Conservation (phyloP, 306 rosid genomes). For the Coriaria nepalensis region DNA sequence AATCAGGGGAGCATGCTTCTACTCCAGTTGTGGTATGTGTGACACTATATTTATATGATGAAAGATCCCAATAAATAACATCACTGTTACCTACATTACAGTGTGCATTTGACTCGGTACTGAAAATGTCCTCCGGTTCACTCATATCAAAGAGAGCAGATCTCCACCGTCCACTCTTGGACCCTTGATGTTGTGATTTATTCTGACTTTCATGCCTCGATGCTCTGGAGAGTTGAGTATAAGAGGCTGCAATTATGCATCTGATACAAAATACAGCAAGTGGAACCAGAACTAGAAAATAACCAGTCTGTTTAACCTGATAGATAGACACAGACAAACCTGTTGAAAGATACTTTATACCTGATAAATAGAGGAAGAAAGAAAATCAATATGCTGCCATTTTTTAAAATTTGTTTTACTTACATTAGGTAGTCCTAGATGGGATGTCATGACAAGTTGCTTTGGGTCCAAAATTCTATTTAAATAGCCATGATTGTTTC, state of each 20-base stretch:
- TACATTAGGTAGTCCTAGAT: conserved; percentile 10
- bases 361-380: too few relatives aligned
- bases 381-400: too few relatives aligned
- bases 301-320: conserved; percentile 22
- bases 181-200: conserved; percentile 5
- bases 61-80: not conserved
- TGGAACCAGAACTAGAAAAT: conserved; percentile 24
- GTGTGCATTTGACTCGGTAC: conserved; percentile 8
- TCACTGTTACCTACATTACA: conserved; percentile 8
- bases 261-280: conserved; percentile 19
- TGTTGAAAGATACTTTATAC: not conserved
- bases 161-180: conserved; percentile 21
- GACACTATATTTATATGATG: too few relatives aligned
- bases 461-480: conserved; percentile 7
- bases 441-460: conserved; percentile 2
- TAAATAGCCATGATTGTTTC: conserved; percentile 14
- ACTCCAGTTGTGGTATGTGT: too few relatives aligned
- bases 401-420: not conserved
- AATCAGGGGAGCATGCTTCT: too few relatives aligned
- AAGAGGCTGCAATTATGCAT: conserved; percentile 20
- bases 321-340: conserved; percentile 3
- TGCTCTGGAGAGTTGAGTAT: conserved; percentile 12
- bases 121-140: conserved; percentile 11
- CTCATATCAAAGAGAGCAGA: conserved; percentile 22
- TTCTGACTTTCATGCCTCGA: conserved; percentile 1